Evolutionary conservation across 2,329 filamentous ascomycete genomes (phyloP).

Genomic region (Neoascochyta sp.): DNA sequence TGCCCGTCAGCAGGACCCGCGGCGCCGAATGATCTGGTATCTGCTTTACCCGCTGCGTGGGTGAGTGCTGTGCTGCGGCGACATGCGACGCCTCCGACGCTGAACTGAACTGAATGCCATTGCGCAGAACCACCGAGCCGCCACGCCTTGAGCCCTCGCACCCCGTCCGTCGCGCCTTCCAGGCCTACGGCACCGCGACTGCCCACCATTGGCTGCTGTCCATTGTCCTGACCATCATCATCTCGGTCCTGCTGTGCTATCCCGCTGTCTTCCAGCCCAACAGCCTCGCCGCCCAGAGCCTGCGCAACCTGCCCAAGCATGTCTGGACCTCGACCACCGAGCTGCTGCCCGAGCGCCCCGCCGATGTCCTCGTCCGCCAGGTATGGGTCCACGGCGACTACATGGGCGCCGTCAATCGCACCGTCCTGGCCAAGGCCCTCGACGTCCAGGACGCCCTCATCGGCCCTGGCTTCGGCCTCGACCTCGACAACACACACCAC

Average conservation of each 20-base stretch:
- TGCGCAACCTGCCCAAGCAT: conserved; percentile 70
- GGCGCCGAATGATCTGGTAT: conserved; percentile 65
- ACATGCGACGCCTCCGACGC: too few relatives aligned
- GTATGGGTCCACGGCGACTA: conserved; percentile 79
- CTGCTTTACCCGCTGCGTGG: conserved; percentile 72
- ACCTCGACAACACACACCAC: conserved; percentile 1
- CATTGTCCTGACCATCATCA: conserved; percentile 69
- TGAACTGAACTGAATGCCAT: conserved; percentile 12
- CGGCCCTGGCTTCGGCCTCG: conserved; percentile 42
- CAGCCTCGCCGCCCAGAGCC: conserved; percentile 67
- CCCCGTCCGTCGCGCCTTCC: conserved; percentile 61
- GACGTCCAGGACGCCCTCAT: conserved; percentile 68
- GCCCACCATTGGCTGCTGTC: conserved; percentile 70
- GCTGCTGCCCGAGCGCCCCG: conserved; percentile 50
- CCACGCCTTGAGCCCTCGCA: conserved; percentile 62
- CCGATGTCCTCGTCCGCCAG: conserved; percentile 76
- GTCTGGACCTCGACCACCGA: conserved; percentile 75
- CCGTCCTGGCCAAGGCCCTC: conserved; percentile 63
- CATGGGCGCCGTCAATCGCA: conserved; percentile 67
- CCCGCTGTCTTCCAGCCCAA: conserved; percentile 72
- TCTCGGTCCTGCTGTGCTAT: conserved; percentile 68
- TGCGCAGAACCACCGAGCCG: conserved; percentile 66
- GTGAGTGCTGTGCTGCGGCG: too few relatives aligned
- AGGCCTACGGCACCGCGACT: conserved; percentile 66
- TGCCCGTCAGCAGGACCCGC: conserved; percentile 20